phyloP scores from a whole-genome alignment of 768 basidiomycete species.

The Boletus vermiculosoides region DNA sequence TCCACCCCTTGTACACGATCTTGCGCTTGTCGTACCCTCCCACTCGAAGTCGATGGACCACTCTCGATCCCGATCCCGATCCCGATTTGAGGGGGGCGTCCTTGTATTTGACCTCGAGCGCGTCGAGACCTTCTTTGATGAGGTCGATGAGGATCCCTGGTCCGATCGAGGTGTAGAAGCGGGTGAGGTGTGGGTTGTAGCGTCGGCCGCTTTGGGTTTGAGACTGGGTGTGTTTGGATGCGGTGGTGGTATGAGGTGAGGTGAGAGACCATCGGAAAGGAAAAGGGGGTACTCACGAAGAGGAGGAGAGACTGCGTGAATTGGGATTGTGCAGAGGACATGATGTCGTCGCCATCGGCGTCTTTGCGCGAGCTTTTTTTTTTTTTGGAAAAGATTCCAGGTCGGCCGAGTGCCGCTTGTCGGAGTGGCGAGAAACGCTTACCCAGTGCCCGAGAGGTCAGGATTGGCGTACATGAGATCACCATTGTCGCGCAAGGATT shows the following conservation, averaged over 20 bases:
- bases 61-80: slow-evolving; percentile 9
- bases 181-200: slow-evolving; percentile 74
- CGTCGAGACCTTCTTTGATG: slow-evolving; percentile 53
- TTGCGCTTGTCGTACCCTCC: slow-evolving; percentile 68
- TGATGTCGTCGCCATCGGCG: slow-evolving; percentile 57
- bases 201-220: slow-evolving; percentile 76
- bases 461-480: slow-evolving; percentile 75
- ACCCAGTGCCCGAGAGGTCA: slow-evolving; percentile 37
- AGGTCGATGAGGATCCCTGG: slow-evolving; percentile 53
- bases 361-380: slow-evolving; percentile 35
- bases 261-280: background rate
- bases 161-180: slow-evolving; percentile 68
- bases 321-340: slow-evolving; percentile 62
- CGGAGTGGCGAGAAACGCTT: slow-evolving; percentile 10
- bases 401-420: background rate
- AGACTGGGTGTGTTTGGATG: slow-evolving; percentile 46
- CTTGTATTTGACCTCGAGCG: slow-evolving; percentile 51
- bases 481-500: slow-evolving; percentile 64
- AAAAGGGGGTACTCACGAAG: slow-evolving; percentile 53
- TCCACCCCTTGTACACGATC: slow-evolving; percentile 69
- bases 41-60: slow-evolving; percentile 48
- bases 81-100: slow-evolving; percentile 28
- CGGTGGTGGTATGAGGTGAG: no score
- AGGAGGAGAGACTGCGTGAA: slow-evolving; percentile 81
- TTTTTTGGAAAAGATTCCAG: no score